Evolutionary conservation across 2,329 filamentous ascomycete species (phyloP).

Genomic region (Colletotrichum lini): DNA sequence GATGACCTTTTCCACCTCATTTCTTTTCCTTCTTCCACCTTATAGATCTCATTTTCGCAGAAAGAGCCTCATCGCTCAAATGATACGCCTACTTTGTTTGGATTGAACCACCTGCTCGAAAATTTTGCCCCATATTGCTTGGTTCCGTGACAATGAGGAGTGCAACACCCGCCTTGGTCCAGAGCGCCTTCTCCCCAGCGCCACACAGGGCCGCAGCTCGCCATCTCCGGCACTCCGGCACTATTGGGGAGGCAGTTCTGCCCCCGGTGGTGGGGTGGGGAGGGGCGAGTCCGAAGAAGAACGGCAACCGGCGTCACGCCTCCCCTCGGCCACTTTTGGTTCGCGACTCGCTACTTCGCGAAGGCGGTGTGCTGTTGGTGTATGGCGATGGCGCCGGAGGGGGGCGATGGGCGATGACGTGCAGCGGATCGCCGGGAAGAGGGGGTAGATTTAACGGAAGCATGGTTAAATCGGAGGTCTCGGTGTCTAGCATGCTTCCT

Average conservation of each 20-base stretch:
- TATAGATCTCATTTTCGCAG: slow-evolving; percentile 23
- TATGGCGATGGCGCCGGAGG: background rate
- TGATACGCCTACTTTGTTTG: background rate
- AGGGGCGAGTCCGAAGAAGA: background rate
- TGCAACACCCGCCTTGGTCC: background rate
- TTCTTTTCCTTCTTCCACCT: too few species aligned
- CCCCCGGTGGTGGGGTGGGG: too few species aligned
- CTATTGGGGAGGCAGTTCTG: background rate
- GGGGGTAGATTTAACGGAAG: background rate
- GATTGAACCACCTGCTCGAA: background rate
- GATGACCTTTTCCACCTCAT: background rate
- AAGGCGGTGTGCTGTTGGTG: slow-evolving; percentile 28
- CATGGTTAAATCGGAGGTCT: background rate
- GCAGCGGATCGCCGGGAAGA: slow-evolving; percentile 28
- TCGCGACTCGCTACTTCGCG: background rate
- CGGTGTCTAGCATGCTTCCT: background rate
- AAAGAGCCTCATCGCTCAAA: slow-evolving; percentile 38
- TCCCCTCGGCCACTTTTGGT: background rate
- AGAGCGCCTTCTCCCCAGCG: background rate
- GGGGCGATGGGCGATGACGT: slow-evolving; percentile 29
- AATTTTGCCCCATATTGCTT: too few species aligned
- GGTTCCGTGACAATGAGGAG: background rate
- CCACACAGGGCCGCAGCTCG: background rate
- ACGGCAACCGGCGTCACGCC: background rate
- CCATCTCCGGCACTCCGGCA: background rate